A percentile compares a stretch with the other conserved stretches of the same genome.
These are phyloP conservation scores for Pseudogymnoascus sp. DNA, from an alignment of 2,329 filamentous ascomycete species.

Conservation along the genomic window DNA sequence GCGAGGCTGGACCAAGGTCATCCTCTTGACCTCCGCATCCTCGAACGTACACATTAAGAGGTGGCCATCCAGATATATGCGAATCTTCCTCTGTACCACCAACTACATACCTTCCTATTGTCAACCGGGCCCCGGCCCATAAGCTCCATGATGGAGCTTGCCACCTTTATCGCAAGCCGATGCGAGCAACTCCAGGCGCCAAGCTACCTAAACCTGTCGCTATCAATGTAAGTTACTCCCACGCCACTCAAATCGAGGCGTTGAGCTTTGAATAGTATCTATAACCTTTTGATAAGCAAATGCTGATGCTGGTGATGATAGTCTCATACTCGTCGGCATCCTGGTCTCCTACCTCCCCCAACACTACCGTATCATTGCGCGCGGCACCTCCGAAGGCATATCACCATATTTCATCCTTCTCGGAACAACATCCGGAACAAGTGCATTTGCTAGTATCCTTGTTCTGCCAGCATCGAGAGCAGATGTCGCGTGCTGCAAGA, in stretches of 20 bases:
- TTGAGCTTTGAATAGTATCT: background rate
- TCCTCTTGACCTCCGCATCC: background rate
- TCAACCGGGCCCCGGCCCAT: background rate
- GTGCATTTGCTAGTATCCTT: constrained; percentile 86
- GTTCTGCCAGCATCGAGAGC: constrained; percentile 74
- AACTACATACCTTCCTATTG: background rate
- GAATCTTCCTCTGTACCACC: too few species aligned
- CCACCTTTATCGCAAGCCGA: constrained; percentile 24
- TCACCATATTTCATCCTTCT: constrained; percentile 92
- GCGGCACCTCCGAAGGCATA: constrained; percentile 84
- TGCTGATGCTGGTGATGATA: constrained; percentile 13
- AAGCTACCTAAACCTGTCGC: constrained; percentile 43
- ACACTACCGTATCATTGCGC: constrained; percentile 81
- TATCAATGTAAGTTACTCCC: constrained; percentile 42
- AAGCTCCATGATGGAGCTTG: constrained; percentile 19
- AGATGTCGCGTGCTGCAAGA: constrained; percentile 79
- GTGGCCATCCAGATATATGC: background rate
- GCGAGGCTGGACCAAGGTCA: constrained; percentile 1
- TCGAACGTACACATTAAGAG: background rate
- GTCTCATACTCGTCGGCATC: constrained; percentile 75
- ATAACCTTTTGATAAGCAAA: background rate
- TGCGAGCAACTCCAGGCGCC: constrained; percentile 46
- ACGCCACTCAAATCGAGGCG: background rate
- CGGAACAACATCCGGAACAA: constrained; percentile 83
- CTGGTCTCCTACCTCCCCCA: constrained; percentile 91